phyloP scores from a whole-genome alignment of 192 early-diverging fungal genomes.

The Coemansia sp. region DNA sequence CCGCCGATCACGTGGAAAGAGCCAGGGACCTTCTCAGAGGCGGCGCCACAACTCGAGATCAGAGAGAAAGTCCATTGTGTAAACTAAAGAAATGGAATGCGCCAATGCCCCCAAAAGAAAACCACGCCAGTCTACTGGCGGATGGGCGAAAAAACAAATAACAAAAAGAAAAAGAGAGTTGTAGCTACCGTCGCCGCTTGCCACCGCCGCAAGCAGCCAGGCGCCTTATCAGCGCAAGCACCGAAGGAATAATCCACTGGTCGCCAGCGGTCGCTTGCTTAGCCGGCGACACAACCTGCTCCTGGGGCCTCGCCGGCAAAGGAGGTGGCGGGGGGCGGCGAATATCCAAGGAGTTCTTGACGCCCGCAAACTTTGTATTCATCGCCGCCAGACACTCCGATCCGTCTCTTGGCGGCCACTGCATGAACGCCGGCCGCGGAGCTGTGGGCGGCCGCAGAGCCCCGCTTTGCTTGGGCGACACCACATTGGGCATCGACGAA shows the following conservation, averaged over 20 bases:
- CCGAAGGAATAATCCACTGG: slow-evolving; percentile 22
- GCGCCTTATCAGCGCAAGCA: slow-evolving; percentile 23
- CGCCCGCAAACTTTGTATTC: slow-evolving; percentile 19
- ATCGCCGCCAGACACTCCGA: background rate
- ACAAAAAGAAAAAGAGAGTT: background rate
- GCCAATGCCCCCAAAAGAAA: background rate
- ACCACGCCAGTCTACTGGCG: slow-evolving; percentile 6
- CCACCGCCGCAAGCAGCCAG: slow-evolving; percentile 29
- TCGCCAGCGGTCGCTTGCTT: background rate
- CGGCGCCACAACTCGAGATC: background rate
- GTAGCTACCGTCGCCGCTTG: background rate
- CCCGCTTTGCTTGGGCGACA: background rate
- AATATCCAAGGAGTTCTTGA: slow-evolving; percentile 49
- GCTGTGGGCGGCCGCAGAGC: background rate
- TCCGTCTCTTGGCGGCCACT: background rate
- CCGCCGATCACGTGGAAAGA: background rate
- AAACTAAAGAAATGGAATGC: slow-evolving; percentile 7
- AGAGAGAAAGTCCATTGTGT: background rate
- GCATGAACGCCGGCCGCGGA: slow-evolving; percentile 1
- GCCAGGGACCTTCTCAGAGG: background rate
- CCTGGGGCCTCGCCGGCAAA: background rate
- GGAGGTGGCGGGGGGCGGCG: slow-evolving; percentile 16
- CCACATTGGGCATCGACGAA: slow-evolving; percentile 23
- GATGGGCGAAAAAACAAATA: background rate
- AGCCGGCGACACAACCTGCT: slow-evolving; percentile 4